Percentiles rank a stretch among this genome's conserved stretches.
Evolutionary conservation across 164 flowering plant genomes (phyloP).

Genomic region (Vitis rupestris): DNA sequence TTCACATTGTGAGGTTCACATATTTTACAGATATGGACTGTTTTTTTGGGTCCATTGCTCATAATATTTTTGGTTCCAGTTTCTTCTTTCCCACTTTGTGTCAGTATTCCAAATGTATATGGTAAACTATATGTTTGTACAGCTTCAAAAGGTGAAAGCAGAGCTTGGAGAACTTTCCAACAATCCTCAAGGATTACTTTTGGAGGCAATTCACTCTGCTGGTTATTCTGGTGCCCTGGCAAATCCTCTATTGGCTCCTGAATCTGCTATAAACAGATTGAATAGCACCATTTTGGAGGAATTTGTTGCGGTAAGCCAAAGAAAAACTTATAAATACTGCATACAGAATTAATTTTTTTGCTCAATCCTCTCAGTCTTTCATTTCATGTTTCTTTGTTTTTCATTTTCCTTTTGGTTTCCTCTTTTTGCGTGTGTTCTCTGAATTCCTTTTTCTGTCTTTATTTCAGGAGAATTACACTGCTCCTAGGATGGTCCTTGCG

Average conservation of each 20-base stretch:
- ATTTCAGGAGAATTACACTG: conserved; percentile 45
- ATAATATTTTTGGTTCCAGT: background rate
- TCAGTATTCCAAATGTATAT: background rate
- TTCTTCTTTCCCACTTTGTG: background rate
- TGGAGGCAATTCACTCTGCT: conserved; percentile 88
- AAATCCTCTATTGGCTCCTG: conserved; percentile 83
- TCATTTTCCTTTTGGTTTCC: background rate
- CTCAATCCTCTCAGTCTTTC: background rate
- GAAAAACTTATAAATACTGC: background rate
- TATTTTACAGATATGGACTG: no score
- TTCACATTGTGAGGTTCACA: no score
- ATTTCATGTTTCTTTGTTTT: background rate
- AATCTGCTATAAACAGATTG: conserved; percentile 59
- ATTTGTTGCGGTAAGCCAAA: conserved; percentile 69
- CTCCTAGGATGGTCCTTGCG: conserved; percentile 51
- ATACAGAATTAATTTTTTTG: background rate
- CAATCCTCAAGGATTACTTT: conserved; percentile 75
- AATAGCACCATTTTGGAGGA: conserved; percentile 62
- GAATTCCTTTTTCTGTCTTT: background rate
- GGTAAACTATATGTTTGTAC: conserved; percentile 14
- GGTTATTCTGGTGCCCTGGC: conserved; percentile 86
- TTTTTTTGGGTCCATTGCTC: background rate
- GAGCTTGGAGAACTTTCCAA: conserved; percentile 62
- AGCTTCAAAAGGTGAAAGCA: conserved; percentile 66
- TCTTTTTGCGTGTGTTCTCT: conserved; percentile 5